Evolutionary conservation across 305 asterid species (phyloP).

Genomic region (Stenogyne calaminthoides): DNA sequence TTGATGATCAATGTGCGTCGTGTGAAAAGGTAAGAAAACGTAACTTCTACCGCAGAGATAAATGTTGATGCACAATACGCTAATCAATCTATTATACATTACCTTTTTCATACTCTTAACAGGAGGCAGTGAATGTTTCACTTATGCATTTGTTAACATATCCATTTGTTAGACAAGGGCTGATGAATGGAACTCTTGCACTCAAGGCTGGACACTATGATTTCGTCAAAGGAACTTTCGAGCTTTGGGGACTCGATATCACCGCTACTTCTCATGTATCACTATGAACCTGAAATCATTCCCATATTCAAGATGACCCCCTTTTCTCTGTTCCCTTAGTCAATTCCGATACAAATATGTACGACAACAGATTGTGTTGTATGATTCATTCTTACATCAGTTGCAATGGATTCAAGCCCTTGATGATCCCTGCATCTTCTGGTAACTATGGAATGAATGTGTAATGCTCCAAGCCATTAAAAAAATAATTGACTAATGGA

Average conservation of each 20-base stretch:
- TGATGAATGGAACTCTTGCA: constrained; percentile 80
- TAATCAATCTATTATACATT: background rate
- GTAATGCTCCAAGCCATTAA: background rate
- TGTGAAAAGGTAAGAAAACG: constrained; percentile 66
- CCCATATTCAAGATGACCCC: constrained; percentile 27
- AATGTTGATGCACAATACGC: background rate
- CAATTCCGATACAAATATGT: constrained; percentile 33
- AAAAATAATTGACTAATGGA: background rate
- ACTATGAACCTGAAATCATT: constrained; percentile 56
- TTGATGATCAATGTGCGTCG: constrained; percentile 51
- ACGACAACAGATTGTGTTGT: constrained; percentile 9
- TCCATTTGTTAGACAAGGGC: constrained; percentile 83
- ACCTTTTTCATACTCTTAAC: constrained; percentile 30
- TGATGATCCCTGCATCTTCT: constrained; percentile 2
- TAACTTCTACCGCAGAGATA: background rate
- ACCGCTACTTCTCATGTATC: constrained; percentile 60
- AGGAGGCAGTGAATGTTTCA: constrained; percentile 96
- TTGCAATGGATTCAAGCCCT: constrained; percentile 14
- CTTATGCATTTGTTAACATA: constrained; percentile 77
- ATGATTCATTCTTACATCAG: constrained; percentile 15
- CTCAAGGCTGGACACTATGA: constrained; percentile 91
- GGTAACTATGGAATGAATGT: constrained; percentile 8
- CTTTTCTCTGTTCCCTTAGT: constrained; percentile 19
- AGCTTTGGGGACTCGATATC: constrained; percentile 88
- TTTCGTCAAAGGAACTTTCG: constrained; percentile 76